Conservation (phyloP, 1,139 yeast species). For the Saccharomyces hybrid region DNA sequence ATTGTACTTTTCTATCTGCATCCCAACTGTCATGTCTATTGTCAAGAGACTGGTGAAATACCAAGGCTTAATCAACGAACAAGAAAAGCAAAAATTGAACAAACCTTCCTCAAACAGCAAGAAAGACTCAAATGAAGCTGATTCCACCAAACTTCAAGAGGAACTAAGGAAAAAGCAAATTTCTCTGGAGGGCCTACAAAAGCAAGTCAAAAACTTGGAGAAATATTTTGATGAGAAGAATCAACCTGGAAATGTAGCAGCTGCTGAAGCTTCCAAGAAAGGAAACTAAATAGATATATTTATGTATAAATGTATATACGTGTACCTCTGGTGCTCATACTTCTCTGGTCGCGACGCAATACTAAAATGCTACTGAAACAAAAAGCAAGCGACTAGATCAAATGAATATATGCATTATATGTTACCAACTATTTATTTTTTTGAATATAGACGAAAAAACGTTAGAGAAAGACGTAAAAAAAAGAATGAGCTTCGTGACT, state of each 20-base stretch:
- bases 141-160: slow-evolving; percentile 35
- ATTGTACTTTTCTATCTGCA: slow-evolving; percentile 51
- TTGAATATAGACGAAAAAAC: not conserved
- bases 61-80: slow-evolving; percentile 37
- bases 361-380: not conserved
- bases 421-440: not conserved
- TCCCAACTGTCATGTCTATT: slow-evolving; percentile 49
- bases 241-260: slow-evolving; percentile 5
- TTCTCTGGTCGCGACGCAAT: not conserved
- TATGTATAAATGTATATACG: not conserved
- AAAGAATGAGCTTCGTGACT: not conserved
- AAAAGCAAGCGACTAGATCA: not conserved
- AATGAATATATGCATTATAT: not conserved
- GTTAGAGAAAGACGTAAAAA: too few relatives aligned
- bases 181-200: slow-evolving; percentile 45
- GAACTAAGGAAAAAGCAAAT: slow-evolving; percentile 36
- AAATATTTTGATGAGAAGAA: slow-evolving; percentile 40
- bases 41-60: slow-evolving; percentile 53
- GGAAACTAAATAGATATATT: not conserved
- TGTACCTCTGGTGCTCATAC: not conserved
- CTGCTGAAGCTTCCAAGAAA: not conserved
- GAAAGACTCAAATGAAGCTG: slow-evolving; percentile 32
- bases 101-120: not conserved
- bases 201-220: slow-evolving; percentile 49
- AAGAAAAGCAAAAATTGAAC: slow-evolving; percentile 20